Percentiles rank a stretch among this genome's conserved stretches.
These are phyloP conservation scores for Leccinum arenicola DNA, from an alignment of 768 basidiomycete genomes.

Conservation along the genomic window DNA sequence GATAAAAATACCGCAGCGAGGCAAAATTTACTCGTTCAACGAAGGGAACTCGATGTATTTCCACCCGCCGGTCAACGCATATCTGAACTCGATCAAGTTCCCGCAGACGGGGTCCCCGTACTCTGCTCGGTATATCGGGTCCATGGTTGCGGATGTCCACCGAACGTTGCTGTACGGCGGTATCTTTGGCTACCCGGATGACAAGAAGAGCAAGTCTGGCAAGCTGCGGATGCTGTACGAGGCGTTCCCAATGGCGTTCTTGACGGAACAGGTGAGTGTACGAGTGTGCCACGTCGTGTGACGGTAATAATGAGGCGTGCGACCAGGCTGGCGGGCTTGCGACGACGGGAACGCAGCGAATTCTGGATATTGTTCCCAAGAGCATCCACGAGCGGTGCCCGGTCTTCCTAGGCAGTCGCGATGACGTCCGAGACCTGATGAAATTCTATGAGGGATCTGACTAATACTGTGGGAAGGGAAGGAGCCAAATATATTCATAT, in stretches of 20 bases:
- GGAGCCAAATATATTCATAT: neutral
- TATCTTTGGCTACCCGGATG: conserved; percentile 97
- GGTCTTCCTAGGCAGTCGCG: conserved; percentile 90
- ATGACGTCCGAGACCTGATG: conserved; percentile 88
- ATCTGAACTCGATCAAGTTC: conserved; percentile 90
- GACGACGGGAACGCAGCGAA: conserved; percentile 91
- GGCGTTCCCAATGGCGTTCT: conserved; percentile 96
- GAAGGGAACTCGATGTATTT: conserved; percentile 98
- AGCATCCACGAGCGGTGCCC: conserved; percentile 89
- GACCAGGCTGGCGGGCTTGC: conserved; percentile 90
- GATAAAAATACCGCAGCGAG: conserved; percentile 91
- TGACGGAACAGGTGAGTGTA: conserved; percentile 79
- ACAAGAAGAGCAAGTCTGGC: conserved; percentile 96
- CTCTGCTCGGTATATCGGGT: conserved; percentile 91
- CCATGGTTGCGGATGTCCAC: conserved; percentile 99
- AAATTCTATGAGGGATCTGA: conserved; percentile 64
- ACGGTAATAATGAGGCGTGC: neutral
- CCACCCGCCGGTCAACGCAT: conserved; percentile 73
- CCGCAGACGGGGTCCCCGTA: conserved; percentile 78
- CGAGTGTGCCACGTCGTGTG: neutral
- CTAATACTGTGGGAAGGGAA: neutral
- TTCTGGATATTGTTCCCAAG: conserved; percentile 87
- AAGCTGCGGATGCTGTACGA: conserved; percentile 95
- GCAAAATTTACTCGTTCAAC: conserved; percentile 99
- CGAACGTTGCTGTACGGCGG: conserved; percentile 95